phyloP scores from a whole-genome alignment of 2,329 filamentous ascomycete species.

The Sarocladium brachiariae region DNA sequence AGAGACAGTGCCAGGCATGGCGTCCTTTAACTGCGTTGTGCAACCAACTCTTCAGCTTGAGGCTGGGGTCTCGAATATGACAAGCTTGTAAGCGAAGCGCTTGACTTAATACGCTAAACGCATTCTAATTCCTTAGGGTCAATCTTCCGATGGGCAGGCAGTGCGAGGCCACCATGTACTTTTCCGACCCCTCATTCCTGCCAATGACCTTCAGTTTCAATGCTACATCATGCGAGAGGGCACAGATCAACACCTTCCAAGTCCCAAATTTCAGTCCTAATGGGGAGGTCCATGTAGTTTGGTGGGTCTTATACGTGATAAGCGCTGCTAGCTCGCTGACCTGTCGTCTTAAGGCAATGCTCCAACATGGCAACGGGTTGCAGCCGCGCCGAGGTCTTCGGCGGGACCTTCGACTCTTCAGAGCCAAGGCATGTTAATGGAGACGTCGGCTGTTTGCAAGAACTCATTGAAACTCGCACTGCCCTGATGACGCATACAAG shows the following conservation, averaged over 20 bases:
- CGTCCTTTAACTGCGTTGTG: background rate
- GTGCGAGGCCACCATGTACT: background rate
- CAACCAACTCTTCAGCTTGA: background rate
- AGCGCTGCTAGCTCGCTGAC: background rate
- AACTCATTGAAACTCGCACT: background rate
- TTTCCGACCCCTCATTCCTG: background rate
- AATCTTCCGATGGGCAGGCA: background rate
- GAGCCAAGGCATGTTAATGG: background rate
- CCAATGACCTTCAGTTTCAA: conserved; percentile 1
- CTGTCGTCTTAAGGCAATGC: background rate
- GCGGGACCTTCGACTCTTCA: background rate
- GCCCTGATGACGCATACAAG: background rate
- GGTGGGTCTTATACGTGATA: background rate
- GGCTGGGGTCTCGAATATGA: background rate
- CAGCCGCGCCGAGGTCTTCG: conserved; percentile 1
- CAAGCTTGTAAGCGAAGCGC: background rate
- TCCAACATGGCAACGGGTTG: background rate
- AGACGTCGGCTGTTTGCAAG: background rate
- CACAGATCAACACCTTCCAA: background rate
- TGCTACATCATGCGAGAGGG: background rate
- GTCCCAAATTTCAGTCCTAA: background rate
- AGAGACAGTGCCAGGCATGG: background rate
- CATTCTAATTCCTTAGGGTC: background rate
- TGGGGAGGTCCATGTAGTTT: background rate
- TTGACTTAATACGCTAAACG: background rate